phyloP scores from a whole-genome alignment of 2,329 filamentous ascomycete genomes.

The Colletotrichum phormii region DNA sequence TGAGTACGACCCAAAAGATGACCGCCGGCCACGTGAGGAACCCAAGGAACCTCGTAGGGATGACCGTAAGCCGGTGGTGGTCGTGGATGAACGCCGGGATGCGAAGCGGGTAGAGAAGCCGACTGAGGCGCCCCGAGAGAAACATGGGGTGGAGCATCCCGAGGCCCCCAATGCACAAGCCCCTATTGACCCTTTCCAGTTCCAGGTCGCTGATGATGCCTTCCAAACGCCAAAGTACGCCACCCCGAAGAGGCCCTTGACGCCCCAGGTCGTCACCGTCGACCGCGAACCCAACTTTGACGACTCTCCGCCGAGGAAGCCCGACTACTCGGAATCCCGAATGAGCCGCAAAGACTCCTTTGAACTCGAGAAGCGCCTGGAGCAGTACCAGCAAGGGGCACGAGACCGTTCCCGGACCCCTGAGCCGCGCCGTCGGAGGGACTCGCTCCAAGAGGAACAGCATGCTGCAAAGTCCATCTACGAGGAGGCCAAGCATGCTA shows the following conservation, averaged over 20 bases:
- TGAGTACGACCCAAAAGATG: constrained; percentile 31
- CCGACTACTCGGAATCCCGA: constrained; percentile 46
- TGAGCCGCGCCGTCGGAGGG: constrained; percentile 37
- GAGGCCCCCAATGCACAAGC: constrained; percentile 41
- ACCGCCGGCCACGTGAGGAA: constrained; percentile 38
- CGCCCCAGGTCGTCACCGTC: constrained; percentile 64
- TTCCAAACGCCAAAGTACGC: constrained; percentile 56
- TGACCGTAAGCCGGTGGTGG: constrained; percentile 35
- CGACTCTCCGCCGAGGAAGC: constrained; percentile 45
- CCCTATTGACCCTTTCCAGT: constrained; percentile 69
- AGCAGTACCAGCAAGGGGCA: constrained; percentile 41
- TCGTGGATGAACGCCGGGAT: constrained; percentile 37
- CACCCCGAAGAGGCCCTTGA: constrained; percentile 56
- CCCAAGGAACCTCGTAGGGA: constrained; percentile 39
- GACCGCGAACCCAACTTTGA: constrained; percentile 65
- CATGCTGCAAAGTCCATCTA: constrained; percentile 57
- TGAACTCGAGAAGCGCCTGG: constrained; percentile 53
- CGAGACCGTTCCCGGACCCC: constrained; percentile 40
- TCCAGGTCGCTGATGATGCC: constrained; percentile 64
- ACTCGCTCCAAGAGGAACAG: constrained; percentile 50
- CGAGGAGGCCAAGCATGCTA: constrained; percentile 59
- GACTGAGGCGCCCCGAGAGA: constrained; percentile 33
- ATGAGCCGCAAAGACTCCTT: constrained; percentile 63
- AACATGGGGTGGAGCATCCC: constrained; percentile 36
- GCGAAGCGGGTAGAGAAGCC: constrained; percentile 43